These are phyloP conservation scores for Zygosaccharomyces kombuchaensis DNA, from an alignment of 805 yeast species.

Conservation along the genomic window DNA sequence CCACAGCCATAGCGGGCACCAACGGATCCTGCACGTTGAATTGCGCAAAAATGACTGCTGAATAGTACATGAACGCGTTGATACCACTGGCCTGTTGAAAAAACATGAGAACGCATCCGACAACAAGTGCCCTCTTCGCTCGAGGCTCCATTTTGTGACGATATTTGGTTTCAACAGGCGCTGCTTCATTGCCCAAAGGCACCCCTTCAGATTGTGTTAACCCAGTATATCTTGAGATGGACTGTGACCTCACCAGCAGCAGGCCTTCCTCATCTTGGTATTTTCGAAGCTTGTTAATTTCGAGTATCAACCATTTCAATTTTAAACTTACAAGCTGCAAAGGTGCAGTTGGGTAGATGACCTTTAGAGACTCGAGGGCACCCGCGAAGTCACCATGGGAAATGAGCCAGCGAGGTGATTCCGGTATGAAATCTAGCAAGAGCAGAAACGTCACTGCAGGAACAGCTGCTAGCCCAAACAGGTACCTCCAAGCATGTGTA, in stretches of 20 bases:
- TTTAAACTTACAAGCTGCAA: slow-evolving; percentile 44
- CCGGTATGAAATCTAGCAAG: slow-evolving; percentile 44
- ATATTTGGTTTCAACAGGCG: background rate
- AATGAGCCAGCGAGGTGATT: slow-evolving; percentile 46
- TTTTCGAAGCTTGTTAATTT: slow-evolving; percentile 35
- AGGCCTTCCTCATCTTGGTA: slow-evolving; percentile 27
- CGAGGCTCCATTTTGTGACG: slow-evolving; percentile 28
- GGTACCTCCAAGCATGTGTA: slow-evolving; percentile 36
- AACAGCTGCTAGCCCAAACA: slow-evolving; percentile 38
- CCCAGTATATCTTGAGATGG: slow-evolving; percentile 1
- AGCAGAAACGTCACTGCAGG: slow-evolving; percentile 41
- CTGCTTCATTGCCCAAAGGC: background rate
- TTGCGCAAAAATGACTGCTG: slow-evolving; percentile 51
- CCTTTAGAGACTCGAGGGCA: slow-evolving; percentile 43
- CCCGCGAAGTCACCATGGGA: slow-evolving; percentile 30
- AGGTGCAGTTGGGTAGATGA: slow-evolving; percentile 42
- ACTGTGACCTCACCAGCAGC: slow-evolving; percentile 7
- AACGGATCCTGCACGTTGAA: slow-evolving; percentile 52
- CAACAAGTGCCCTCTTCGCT: slow-evolving; percentile 40
- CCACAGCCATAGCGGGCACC: slow-evolving; percentile 50
- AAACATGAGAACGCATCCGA: slow-evolving; percentile 49
- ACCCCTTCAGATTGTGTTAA: background rate
- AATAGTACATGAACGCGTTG: slow-evolving; percentile 60
- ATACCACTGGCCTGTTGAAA: slow-evolving; percentile 60
- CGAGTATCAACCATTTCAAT: slow-evolving; percentile 45